Evolutionary conservation across 208 protist species (phyloP).

Genomic region (Leishmania major): DNA sequence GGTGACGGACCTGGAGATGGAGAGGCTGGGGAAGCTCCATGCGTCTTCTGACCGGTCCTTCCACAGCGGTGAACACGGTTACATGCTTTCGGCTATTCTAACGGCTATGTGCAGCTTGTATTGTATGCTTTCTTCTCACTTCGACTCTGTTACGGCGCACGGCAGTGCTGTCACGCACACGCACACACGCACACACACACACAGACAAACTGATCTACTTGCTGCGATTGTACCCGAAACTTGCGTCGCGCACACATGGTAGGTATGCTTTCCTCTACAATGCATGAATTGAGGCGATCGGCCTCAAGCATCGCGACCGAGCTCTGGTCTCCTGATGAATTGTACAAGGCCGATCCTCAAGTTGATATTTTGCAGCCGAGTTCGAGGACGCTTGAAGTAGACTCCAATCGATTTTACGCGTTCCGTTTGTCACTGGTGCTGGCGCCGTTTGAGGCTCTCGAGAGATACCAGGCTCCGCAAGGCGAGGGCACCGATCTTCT

Average conservation of each 20-base stretch:
- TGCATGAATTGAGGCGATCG: slow-evolving; percentile 13
- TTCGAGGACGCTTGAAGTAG: slow-evolving; percentile 14
- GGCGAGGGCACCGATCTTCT: neutral
- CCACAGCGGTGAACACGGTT: no score
- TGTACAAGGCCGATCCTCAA: slow-evolving; percentile 23
- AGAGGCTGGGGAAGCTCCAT: neutral
- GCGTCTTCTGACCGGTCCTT: neutral
- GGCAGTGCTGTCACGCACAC: neutral
- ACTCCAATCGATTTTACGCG: slow-evolving; percentile 7
- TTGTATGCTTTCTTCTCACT: neutral
- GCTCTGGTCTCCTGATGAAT: slow-evolving; percentile 35
- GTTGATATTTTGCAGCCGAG: slow-evolving; percentile 25
- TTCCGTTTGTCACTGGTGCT: slow-evolving; percentile 26
- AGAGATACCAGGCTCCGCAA: slow-evolving; percentile 23
- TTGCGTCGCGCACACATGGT: neutral
- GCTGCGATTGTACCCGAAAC: neutral
- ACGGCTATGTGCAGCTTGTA: neutral
- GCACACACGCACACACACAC: no score
- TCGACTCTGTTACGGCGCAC: neutral
- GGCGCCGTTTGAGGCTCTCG: slow-evolving; percentile 28
- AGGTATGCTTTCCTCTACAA: slow-evolving; percentile 3
- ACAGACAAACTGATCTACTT: neutral
- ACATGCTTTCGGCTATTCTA: neutral
- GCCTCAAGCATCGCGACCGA: slow-evolving; percentile 15
- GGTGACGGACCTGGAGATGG: neutral